A percentile compares a stretch with the other conserved stretches of the same genome.
Evolutionary conservation across 1,139 yeast genomes (phyloP).

Genomic region (Pichia sp.): DNA sequence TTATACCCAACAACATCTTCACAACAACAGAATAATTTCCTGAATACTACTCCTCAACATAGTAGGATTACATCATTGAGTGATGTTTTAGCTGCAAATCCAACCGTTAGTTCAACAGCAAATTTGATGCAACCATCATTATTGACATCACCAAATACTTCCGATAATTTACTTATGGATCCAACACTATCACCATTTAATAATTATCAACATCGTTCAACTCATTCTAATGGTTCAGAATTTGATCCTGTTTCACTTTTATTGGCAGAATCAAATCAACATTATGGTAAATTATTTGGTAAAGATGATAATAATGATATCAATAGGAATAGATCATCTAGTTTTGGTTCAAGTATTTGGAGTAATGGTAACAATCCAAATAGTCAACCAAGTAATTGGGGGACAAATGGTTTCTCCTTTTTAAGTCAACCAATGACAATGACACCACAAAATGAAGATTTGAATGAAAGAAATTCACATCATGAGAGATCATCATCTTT

Average conservation of each 20-base stretch:
- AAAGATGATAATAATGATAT: neutral
- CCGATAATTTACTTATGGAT: neutral
- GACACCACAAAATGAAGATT: constrained; percentile 3
- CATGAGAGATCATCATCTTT: constrained; percentile 25
- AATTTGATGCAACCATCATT: neutral
- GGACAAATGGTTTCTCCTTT: constrained; percentile 9
- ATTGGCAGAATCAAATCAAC: constrained; percentile 15
- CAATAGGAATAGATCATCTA: constrained; percentile 12
- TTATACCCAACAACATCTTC: constrained; percentile 5
- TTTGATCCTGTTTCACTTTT: constrained; percentile 9
- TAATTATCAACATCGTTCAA: constrained; percentile 1
- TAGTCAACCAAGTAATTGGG: constrained; percentile 2
- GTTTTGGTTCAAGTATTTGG: constrained; percentile 30
- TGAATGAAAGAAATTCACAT: neutral
- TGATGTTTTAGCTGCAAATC: constrained; percentile 7
- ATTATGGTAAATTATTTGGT: constrained; percentile 20
- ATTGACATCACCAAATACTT: neutral
- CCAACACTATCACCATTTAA: constrained; percentile 12
- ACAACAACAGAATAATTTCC: constrained; percentile 1
- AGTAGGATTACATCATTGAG: constrained; percentile 16
- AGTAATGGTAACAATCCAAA: constrained; percentile 16
- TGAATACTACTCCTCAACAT: constrained; percentile 13
- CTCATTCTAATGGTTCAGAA: constrained; percentile 4
- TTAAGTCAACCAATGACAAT: constrained; percentile 16
- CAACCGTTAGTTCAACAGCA: neutral